Conservation (phyloP, 116 monocot species). For the Dioscorea cayenensis region DNA sequence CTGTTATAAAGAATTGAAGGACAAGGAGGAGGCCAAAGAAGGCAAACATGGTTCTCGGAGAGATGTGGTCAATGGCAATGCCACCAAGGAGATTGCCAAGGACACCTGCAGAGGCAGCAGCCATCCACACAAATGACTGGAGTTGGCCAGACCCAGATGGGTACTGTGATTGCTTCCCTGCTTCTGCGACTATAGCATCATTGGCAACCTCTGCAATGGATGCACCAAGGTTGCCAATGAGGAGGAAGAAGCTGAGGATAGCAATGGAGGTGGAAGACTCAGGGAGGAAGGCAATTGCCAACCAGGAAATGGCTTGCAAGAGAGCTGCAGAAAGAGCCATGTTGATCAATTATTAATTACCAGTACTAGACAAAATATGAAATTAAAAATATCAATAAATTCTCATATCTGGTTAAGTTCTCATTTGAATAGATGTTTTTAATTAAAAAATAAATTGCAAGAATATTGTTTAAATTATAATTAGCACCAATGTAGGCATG, state of each 20-base stretch:
- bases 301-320: conserved; percentile 79
- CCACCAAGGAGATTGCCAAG: conserved; percentile 75
- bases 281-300: conserved; percentile 41
- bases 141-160: conserved; percentile 30
- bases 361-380: no score
- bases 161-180: conserved; percentile 31
- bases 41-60: conserved; percentile 54
- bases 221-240: conserved; percentile 75
- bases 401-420: no score
- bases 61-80: conserved; percentile 27
- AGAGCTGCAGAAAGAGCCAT: conserved; percentile 41
- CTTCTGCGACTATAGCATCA: conserved; percentile 85
- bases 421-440: no score
- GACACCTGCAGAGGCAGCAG: conserved; percentile 44
- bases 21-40: conserved; percentile 40
- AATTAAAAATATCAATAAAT: no score
- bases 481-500: no score
- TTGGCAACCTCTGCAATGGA: conserved; percentile 84
- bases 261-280: conserved; percentile 31
- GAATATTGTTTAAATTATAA: no score
- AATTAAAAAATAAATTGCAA: no score
- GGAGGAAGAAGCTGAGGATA: conserved; percentile 44
- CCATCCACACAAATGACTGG: conserved; percentile 67
- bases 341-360: no score
- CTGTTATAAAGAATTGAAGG: conserved; percentile 43